Conservation (phyloP, 805 yeast species). For the Cyberlindnera meyerae region DNA sequence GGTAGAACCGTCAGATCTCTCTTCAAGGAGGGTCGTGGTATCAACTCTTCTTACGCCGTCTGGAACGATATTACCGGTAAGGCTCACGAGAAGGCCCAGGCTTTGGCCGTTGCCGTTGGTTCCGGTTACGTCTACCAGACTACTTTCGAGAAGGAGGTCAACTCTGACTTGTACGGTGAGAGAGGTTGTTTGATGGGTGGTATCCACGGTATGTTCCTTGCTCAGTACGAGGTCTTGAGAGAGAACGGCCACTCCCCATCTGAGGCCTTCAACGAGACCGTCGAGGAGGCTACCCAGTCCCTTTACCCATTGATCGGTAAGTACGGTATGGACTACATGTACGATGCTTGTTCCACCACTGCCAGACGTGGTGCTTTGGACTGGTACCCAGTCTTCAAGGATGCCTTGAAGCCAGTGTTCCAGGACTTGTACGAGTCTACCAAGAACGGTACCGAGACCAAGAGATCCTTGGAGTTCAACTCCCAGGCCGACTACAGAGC, state of each 20-base stretch:
- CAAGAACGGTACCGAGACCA: constrained; percentile 94
- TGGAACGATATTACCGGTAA: constrained; percentile 99
- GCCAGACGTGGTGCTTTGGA: constrained; percentile 99
- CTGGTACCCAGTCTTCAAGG: constrained; percentile 99
- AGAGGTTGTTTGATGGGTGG: constrained; percentile 99
- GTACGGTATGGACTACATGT: constrained; percentile 99
- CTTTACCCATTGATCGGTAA: constrained; percentile 98
- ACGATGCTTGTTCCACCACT: constrained; percentile 99
- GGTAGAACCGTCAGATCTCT: constrained; percentile 99
- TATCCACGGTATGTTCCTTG: constrained; percentile 99
- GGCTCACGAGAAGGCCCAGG: constrained; percentile 98
- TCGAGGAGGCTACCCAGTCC: constrained; percentile 99
- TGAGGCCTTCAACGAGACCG: constrained; percentile 99
- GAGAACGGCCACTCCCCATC: constrained; percentile 99
- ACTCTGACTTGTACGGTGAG: constrained; percentile 99
- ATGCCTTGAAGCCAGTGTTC: constrained; percentile 97
- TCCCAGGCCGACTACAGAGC: constrained; percentile 97
- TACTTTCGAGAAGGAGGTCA: constrained; percentile 98
- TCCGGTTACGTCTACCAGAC: constrained; percentile 99
- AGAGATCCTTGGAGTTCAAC: constrained; percentile 98
- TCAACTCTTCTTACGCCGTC: constrained; percentile 98
- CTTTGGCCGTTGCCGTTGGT: constrained; percentile 98
- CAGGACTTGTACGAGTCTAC: constrained; percentile 92
- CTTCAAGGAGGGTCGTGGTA: constrained; percentile 99
- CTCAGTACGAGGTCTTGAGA: constrained; percentile 99